phyloP scores from a whole-genome alignment of 2,329 filamentous ascomycete genomes.

The Paraphoma chrysanthemicola region DNA sequence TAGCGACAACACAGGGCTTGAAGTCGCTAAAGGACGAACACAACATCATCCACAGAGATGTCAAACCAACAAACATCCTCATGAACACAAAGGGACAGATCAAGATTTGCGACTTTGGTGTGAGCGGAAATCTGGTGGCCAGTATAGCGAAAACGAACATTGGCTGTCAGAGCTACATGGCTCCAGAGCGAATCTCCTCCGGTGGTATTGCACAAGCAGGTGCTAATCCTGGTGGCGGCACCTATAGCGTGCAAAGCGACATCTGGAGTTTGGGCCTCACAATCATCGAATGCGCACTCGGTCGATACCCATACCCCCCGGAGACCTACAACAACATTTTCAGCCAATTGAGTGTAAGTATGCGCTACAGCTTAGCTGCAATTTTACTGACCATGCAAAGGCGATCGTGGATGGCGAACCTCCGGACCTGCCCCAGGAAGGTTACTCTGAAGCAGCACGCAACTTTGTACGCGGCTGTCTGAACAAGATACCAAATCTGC shows the following conservation, averaged over 20 bases:
- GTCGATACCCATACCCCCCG: conserved; percentile 93
- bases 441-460: conserved; percentile 79
- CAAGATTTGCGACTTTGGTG: conserved; percentile 99
- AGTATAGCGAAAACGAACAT: conserved; percentile 99
- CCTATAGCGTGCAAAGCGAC: conserved; percentile 97
- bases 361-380: background rate
- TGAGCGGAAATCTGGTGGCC: conserved; percentile 93
- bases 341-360: conserved; percentile 88
- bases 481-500: conserved; percentile 88
- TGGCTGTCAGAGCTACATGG: conserved; percentile 99
- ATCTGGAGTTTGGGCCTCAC: conserved; percentile 96
- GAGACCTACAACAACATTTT: conserved; percentile 99
- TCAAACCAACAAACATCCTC: conserved; percentile 98
- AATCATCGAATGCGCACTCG: conserved; percentile 94
- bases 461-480: conserved; percentile 90
- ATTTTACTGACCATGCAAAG: conserved; percentile 55
- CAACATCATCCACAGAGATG: conserved; percentile 98
- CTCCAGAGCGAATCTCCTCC: conserved; percentile 90
- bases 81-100: conserved; percentile 88
- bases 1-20: conserved; percentile 87
- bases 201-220: conserved; percentile 78
- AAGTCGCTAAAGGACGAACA: conserved; percentile 96
- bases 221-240: conserved; percentile 74
- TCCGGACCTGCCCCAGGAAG: conserved; percentile 79
- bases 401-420: conserved; percentile 98